A percentile compares a stretch with the other conserved stretches of the same genome.
Conservation (phyloP, 2,329 filamentous ascomycete genomes). For the Clarireedia monteithiana region DNA sequence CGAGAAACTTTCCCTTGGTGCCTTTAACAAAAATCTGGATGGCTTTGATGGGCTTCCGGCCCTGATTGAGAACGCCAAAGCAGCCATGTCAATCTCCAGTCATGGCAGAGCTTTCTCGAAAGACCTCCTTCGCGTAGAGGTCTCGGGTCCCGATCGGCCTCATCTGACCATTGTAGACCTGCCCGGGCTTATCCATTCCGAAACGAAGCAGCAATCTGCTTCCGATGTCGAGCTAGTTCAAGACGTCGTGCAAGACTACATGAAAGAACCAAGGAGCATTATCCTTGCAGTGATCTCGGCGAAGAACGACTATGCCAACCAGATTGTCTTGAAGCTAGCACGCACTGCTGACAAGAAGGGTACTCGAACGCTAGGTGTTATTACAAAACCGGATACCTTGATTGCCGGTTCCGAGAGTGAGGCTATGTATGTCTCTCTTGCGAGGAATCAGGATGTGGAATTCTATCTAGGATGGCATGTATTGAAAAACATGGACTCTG, state of each 20-base stretch:
- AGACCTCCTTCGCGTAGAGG: conserved; percentile 18
- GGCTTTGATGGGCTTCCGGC: conserved; percentile 15
- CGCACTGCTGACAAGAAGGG: conserved; percentile 32
- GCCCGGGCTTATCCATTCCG: conserved; percentile 44
- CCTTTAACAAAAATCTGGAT: conserved; percentile 17
- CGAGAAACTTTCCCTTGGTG: conserved; percentile 11
- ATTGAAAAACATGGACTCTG: conserved; percentile 38
- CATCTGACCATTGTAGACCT: conserved; percentile 52
- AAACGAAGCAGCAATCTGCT: conserved; percentile 37
- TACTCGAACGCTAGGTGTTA: conserved; percentile 35
- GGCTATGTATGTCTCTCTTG: conserved; percentile 34
- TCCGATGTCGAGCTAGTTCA: conserved; percentile 38
- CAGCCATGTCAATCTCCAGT: conserved; percentile 11
- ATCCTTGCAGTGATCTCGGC: conserved; percentile 49
- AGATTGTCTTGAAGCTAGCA: conserved; percentile 45
- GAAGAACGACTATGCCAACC: conserved; percentile 53
- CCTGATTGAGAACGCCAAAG: conserved; percentile 20
- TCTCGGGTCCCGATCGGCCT: conserved; percentile 30
- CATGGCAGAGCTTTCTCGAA: conserved; percentile 24
- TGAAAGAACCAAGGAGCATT: conserved; percentile 46
- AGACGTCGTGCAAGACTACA: conserved; percentile 41
- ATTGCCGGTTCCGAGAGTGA: conserved; percentile 34
- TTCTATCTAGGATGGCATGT: conserved; percentile 48
- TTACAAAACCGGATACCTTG: conserved; percentile 53
- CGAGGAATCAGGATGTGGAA: conserved; percentile 37